phyloP scores from a whole-genome alignment of 371 early-diverging fungal species.

The Rhizopus sp. region DNA sequence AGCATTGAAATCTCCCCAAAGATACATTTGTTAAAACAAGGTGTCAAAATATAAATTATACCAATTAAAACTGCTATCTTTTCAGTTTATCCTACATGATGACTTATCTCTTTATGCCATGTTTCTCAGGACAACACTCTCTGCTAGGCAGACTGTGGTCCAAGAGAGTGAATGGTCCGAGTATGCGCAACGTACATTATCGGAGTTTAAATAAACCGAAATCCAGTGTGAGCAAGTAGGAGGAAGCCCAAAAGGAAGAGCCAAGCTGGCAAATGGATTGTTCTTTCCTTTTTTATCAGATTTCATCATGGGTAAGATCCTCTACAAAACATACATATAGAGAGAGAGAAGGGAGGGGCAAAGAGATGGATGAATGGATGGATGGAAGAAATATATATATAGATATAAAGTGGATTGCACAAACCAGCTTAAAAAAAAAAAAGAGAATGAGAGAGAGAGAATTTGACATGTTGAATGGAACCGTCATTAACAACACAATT shows the following conservation, averaged over 20 bases:
- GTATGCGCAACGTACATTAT: not conserved
- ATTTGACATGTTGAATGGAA: not conserved
- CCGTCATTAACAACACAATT: too few species aligned
- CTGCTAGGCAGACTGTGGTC: too few species aligned
- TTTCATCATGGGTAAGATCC: slow-evolving; percentile 31
- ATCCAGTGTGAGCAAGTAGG: not conserved
- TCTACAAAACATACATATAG: not conserved
- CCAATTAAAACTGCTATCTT: too few species aligned
- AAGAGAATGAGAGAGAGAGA: not conserved
- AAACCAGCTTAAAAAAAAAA: not conserved
- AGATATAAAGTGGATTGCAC: not conserved
- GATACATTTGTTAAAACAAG: too few species aligned
- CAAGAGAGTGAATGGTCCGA: not conserved
- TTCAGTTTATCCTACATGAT: too few species aligned
- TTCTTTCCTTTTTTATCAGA: slow-evolving; percentile 34
- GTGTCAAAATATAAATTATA: too few species aligned
- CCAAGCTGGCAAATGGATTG: slow-evolving; percentile 23
- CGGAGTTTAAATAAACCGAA: too few species aligned
- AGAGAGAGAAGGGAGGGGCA: not conserved
- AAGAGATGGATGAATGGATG: slow-evolving; percentile 18
- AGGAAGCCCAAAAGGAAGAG: slow-evolving; percentile 21
- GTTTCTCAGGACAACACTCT: too few species aligned
- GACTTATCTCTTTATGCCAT: too few species aligned
- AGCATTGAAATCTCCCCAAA: too few species aligned
- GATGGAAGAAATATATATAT: slow-evolving; percentile 1